A percentile compares a stretch with the other conserved stretches of the same genome.
phyloP scores from a whole-genome alignment of 192 early-diverging fungal genomes.

The Cetraspora pellucida region DNA sequence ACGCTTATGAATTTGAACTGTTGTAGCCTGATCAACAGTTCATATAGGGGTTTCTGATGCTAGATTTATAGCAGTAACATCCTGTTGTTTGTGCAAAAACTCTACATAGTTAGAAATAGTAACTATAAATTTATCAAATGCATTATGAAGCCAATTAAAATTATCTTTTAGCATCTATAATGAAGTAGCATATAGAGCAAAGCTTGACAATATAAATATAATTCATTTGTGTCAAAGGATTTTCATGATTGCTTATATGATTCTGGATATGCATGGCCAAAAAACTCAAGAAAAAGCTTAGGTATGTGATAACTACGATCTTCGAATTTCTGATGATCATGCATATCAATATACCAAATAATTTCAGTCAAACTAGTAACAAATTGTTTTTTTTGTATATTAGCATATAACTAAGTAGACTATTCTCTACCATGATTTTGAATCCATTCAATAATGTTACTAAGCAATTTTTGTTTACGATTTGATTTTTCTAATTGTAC shows the following conservation, averaged over 20 bases:
- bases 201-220: background rate
- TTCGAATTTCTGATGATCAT: background rate
- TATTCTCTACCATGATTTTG: background rate
- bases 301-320: background rate
- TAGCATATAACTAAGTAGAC: background rate
- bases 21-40: background rate
- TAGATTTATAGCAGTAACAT: background rate
- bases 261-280: conserved; percentile 4
- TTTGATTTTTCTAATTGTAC: background rate
- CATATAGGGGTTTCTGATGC: background rate
- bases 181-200: background rate
- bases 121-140: background rate
- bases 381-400: background rate
- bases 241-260: background rate
- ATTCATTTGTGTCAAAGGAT: background rate
- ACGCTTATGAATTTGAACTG: background rate
- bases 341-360: conserved; percentile 12
- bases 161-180: background rate
- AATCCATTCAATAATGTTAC: background rate
- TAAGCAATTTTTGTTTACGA: background rate
- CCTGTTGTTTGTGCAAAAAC: background rate
- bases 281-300: conserved; percentile 7
- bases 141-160: background rate
- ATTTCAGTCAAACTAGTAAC: background rate
- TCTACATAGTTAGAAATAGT: background rate